A percentile compares a stretch with the other conserved stretches of the same genome.
Conservation (phyloP, 176 grass and related monocot genomes). For the Carex myosuroides region DNA sequence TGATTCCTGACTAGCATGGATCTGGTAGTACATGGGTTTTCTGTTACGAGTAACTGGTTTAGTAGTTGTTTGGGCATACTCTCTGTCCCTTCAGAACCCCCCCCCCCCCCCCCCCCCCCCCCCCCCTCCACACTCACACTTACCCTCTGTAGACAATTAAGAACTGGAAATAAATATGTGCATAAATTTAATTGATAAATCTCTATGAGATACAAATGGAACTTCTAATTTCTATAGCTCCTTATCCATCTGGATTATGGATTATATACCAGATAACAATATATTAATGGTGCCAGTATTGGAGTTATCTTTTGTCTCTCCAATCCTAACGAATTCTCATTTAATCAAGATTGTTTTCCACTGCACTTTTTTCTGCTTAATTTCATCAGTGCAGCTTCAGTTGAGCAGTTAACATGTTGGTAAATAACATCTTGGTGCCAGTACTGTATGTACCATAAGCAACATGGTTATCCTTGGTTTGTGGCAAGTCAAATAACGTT, state of each 20-base stretch:
- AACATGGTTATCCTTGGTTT: background rate
- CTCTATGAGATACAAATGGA: background rate
- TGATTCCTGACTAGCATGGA: background rate
- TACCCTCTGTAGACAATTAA: background rate
- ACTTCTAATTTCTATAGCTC: background rate
- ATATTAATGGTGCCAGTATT: background rate
- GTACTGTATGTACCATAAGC: background rate
- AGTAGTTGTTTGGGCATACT: background rate
- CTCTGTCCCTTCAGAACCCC: too few relatives aligned
- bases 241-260: background rate
- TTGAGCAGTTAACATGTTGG: background rate
- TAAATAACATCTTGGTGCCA: background rate
- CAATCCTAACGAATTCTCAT: background rate
- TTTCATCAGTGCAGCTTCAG: background rate
- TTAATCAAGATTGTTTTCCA: background rate
- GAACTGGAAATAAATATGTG: background rate
- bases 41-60: background rate
- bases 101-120: too few relatives aligned
- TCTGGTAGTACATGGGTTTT: background rate
- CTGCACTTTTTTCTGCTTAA: background rate
- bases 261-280: background rate
- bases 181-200: background rate
- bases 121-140: too few relatives aligned
- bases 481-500: background rate
- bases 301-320: background rate